Base-by-base conservation (phyloP, 2,329 filamentous ascomycete species). In the Colletotrichum tamarilloi region DNA sequence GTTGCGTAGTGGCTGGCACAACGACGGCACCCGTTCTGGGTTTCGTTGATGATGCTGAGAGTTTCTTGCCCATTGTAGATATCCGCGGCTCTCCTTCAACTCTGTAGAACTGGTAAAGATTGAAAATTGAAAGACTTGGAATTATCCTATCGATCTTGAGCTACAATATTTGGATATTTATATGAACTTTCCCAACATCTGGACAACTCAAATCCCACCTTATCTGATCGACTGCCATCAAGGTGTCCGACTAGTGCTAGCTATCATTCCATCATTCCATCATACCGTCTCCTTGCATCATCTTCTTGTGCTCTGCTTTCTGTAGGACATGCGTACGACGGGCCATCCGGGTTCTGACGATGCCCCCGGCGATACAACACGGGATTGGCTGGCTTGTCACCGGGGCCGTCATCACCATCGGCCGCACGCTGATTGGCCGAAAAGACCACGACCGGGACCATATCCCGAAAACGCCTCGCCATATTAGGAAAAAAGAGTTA, bases 401-500 rank as follows among this genome's bases (percentile, higher is more conserved):
- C 67, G 71, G 67, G 67, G 30, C 28, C 24, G 71, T 73, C 53
- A 73, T 73, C 67, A 57, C 11, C 67, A 70, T 73, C 71, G 71
- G 71, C 35, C 35, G 32, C 26, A 5, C 7, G 19, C 1, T 73
- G 60, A 73, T 73, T 73, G 71, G 71, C 22, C 4, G 38, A 28
- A 24, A 42, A 8, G 30, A 55, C 55, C 26, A 26, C 56, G 7
- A 22, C 46, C 30, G 60, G 67, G 67, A 26, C 46, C 59, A 26
- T 5, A 7, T 35, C 35, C 14, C 55, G 53, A 35, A 28, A 56
- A 46, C 60, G 24, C 24, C 22, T 49, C 60, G 59, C 67, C 46
- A 24, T 38, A 57, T 24, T 9, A 6, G 70, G 53, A n/a, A 60
- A 66, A 57, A 60, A 65, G 19, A n/a, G 12, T 19, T 22, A 19